Evolutionary conservation across 371 early-diverging fungal species (phyloP).

Genomic region (Mortierella sp.): DNA sequence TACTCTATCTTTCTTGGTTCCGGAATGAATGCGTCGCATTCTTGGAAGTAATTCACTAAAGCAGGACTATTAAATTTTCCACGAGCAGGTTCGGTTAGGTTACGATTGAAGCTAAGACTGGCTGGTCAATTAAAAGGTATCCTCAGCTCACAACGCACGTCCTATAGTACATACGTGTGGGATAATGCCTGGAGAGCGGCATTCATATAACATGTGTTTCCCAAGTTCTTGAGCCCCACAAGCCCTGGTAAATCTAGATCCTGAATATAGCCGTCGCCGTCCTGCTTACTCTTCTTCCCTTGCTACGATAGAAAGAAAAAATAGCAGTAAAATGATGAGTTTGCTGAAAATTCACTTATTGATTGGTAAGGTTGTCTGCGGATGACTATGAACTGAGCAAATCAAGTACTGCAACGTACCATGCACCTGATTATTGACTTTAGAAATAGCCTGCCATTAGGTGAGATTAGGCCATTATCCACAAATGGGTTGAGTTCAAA

Average conservation of each 20-base stretch:
- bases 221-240: slow-evolving; percentile 64
- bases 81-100: not conserved
- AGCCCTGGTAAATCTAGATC: slow-evolving; percentile 57
- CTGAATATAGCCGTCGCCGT: slow-evolving; percentile 51
- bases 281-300: slow-evolving; percentile 56
- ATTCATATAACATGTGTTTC: slow-evolving; percentile 78
- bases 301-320: slow-evolving; percentile 29
- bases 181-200: slow-evolving; percentile 65
- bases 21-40: slow-evolving; percentile 59
- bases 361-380: not conserved
- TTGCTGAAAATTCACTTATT: not conserved
- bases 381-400: not conserved
- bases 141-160: not conserved
- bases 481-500: slow-evolving; percentile 55
- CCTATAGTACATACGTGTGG: slow-evolving; percentile 45
- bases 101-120: not conserved
- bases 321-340: not conserved
- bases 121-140: not conserved
- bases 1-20: slow-evolving; percentile 37
- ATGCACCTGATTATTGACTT: slow-evolving; percentile 56
- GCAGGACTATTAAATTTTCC: slow-evolving; percentile 32
- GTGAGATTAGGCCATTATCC: slow-evolving; percentile 27
- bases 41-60: slow-evolving; percentile 50
- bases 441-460: slow-evolving; percentile 39
- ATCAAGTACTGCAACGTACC: slow-evolving; percentile 45